Evolutionary conservation across 305 asterid genomes (phyloP).

Genomic region (Fraxinus paxiana): DNA sequence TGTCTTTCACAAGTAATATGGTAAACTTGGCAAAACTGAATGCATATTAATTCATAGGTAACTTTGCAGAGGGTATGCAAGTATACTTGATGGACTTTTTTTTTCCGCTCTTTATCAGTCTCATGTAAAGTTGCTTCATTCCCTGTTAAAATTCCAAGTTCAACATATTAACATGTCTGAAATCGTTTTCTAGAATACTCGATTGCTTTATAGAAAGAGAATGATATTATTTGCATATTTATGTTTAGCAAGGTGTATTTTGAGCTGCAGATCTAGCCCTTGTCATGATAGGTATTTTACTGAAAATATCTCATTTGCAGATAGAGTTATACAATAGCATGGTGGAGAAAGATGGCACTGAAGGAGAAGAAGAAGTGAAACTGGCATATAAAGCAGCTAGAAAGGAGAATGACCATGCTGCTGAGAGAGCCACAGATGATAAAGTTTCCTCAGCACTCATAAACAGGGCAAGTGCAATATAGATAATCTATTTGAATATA

Average conservation of each 20-base stretch:
- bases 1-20: neutral
- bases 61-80: neutral
- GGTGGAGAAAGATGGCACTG: slow-evolving; percentile 77
- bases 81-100: neutral
- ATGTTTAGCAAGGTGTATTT: neutral
- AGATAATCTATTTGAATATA: neutral
- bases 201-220: neutral
- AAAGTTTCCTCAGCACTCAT: slow-evolving; percentile 83
- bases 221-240: neutral
- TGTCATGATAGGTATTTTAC: neutral
- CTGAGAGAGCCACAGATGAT: slow-evolving; percentile 60
- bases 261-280: neutral
- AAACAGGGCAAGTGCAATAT: slow-evolving; percentile 59
- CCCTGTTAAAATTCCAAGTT: neutral
- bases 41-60: no score
- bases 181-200: neutral
- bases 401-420: slow-evolving; percentile 58
- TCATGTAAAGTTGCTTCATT: neutral
- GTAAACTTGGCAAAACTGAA: neutral
- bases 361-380: slow-evolving; percentile 66
- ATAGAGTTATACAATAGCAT: slow-evolving; percentile 75
- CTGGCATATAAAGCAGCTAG: slow-evolving; percentile 83
- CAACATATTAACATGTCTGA: neutral
- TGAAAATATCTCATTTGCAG: slow-evolving; percentile 39
- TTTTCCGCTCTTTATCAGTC: neutral